Conservation (phyloP, 2,329 filamentous ascomycete genomes). For the Pleurostoma richardsiae region DNA sequence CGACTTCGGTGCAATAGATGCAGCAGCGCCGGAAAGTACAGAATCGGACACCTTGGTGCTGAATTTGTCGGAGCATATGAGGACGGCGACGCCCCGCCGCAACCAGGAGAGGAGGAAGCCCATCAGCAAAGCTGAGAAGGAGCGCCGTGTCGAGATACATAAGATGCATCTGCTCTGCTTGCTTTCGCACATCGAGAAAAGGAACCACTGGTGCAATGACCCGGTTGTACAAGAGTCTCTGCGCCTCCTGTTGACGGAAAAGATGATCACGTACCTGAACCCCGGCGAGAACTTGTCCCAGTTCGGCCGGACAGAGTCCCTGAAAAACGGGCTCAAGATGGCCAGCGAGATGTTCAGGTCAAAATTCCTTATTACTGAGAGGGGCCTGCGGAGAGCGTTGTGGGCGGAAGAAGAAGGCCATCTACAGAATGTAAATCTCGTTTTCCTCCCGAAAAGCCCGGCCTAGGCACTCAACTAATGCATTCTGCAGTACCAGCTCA, state of each 20-base stretch:
- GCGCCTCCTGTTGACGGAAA: conserved; percentile 59
- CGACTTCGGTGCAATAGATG: conserved; percentile 27
- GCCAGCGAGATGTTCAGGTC: conserved; percentile 61
- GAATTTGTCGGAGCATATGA: conserved; percentile 43
- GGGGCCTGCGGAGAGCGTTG: conserved; percentile 63
- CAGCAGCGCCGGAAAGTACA: conserved; percentile 13
- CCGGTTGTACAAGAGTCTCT: conserved; percentile 60
- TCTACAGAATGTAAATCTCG: conserved; percentile 46
- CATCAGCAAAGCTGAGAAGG: conserved; percentile 48
- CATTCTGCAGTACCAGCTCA: conserved; percentile 43
- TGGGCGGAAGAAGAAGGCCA: conserved; percentile 70
- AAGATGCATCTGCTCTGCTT: conserved; percentile 82
- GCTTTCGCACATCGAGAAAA: conserved; percentile 67
- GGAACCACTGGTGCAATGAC: conserved; percentile 90
- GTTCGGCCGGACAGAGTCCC: conserved; percentile 69
- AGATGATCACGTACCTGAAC: conserved; percentile 62
- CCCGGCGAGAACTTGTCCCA: conserved; percentile 65
- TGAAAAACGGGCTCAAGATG: conserved; percentile 74
- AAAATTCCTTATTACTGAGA: conserved; percentile 65
- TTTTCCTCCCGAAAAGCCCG: background rate
- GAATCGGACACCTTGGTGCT: conserved; percentile 38
- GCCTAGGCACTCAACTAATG: conserved; percentile 12
- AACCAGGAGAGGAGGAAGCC: conserved; percentile 42
- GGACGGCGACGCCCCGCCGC: conserved; percentile 21
- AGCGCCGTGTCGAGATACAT: conserved; percentile 68